A percentile compares a stretch with the other conserved stretches of the same genome.
Conservation (phyloP, 108 stramenopile species). For the Parmales sp. region DNA sequence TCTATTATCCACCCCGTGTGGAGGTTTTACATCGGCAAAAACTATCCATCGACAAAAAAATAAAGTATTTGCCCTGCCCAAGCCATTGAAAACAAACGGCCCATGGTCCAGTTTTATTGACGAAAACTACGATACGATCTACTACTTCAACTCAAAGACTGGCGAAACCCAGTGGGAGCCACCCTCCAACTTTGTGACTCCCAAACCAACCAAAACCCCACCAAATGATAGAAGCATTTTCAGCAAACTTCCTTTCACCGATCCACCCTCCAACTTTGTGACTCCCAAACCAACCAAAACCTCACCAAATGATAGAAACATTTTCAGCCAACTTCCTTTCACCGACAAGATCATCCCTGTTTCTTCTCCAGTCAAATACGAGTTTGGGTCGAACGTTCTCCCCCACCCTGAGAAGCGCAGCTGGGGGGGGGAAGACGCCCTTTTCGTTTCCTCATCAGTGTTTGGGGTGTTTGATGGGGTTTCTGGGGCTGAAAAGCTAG, state of each 20-base stretch:
- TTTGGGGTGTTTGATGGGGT: slow-evolving; percentile 85
- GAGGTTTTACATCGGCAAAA: too few species aligned
- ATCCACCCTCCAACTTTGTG: background rate
- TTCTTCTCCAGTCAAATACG: slow-evolving; percentile 19
- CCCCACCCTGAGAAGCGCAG: slow-evolving; percentile 66
- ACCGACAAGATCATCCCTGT: background rate
- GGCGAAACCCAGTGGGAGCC: slow-evolving; percentile 64
- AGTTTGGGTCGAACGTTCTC: slow-evolving; percentile 48
- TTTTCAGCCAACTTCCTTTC: background rate
- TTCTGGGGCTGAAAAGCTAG: slow-evolving; percentile 61
- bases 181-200: slow-evolving; percentile 16
- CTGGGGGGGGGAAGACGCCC: slow-evolving; percentile 81
- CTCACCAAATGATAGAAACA: background rate
- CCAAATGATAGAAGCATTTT: background rate
- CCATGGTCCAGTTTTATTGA: too few species aligned
- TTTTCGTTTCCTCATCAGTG: slow-evolving; percentile 29
- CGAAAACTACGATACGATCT: slow-evolving; percentile 25
- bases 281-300: background rate
- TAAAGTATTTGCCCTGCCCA: too few species aligned
- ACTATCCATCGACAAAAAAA: too few species aligned
- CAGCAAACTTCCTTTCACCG: background rate
- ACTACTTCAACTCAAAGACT: slow-evolving; percentile 62
- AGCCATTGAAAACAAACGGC: too few species aligned
- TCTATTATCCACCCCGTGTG: too few species aligned
- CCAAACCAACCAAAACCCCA: background rate